Evolutionary conservation across 345 rosid species (phyloP), one percentile per base, ranked within the genome.

Genomic region (Sonneratia caseolaris): DNA sequence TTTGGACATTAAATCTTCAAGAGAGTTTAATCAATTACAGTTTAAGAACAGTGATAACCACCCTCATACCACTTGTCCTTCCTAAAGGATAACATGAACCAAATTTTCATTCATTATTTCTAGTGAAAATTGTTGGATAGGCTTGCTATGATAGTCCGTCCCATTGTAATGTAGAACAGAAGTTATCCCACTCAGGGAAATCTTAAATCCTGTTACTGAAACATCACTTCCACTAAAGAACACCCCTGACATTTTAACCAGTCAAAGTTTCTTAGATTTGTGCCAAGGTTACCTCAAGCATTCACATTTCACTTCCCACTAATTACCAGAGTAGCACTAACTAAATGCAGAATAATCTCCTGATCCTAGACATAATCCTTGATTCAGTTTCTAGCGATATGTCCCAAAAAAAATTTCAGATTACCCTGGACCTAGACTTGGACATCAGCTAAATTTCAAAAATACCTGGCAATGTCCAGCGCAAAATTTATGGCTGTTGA

Each of bases 401-500:
- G 9, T 18, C 19, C 56, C 19, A 18, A 2, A 43, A 43, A 43
- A 43, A 43, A 43, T 5, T 45, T 45, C 49, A 7, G 49, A 45
- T 45, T 45, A 16, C 7, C 59, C 24, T 35, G 27, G 11, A 14
- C 32, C 66, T 3, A 24, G 65, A 61, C 11, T 61, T 61, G 36
- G 24, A 61, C 37, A 32, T 62, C 66, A 62, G 5, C 32, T 7
- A 57, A n/a, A n/a, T 27, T 27, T 27, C 18, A 62, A 24, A 27
- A 12, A 36, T 71, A 82, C 99, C 99, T 89, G 49, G 99, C 97
- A 51, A 95, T 95, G 82, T 95, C 99, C 89, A 95, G 71, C 2
- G 97, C 93, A 81, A 95, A 95, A 84, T 83, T 92, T 69, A 92
- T 83, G 48, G 99, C 96, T 70, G 97, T 86, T 71, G 90, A 79